phyloP scores from a whole-genome alignment of 2,329 filamentous ascomycete species.

The Stachybotrys echinatus region DNA sequence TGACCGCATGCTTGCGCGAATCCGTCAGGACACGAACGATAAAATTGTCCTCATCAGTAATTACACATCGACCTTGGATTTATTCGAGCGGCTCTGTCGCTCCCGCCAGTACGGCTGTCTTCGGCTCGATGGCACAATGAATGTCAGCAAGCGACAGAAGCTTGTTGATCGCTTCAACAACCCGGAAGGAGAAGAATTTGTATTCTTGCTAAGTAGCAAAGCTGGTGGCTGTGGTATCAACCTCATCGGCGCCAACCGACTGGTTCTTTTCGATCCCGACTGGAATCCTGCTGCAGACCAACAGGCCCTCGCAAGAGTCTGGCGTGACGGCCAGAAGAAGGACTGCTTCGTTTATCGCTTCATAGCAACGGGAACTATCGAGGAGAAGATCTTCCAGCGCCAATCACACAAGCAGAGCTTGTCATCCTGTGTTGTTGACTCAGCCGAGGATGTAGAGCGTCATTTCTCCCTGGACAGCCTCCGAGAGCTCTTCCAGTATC shows the following conservation, averaged over 20 bases:
- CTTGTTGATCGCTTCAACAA: slow-evolving; percentile 98
- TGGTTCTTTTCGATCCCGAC: slow-evolving; percentile 93
- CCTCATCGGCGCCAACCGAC: slow-evolving; percentile 86
- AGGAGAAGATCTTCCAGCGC: slow-evolving; percentile 98
- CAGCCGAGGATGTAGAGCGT: slow-evolving; percentile 91
- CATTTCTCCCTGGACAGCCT: slow-evolving; percentile 92
- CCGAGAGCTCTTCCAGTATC: slow-evolving; percentile 91
- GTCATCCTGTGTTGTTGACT: slow-evolving; percentile 94
- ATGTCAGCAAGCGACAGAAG: slow-evolving; percentile 93
- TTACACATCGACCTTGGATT: slow-evolving; percentile 91
- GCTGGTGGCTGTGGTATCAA: slow-evolving; percentile 96
- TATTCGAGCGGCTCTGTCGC: slow-evolving; percentile 89
- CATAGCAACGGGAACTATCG: slow-evolving; percentile 94
- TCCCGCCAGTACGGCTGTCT: slow-evolving; percentile 78
- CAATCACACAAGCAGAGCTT: slow-evolving; percentile 97
- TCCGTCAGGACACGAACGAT: slow-evolving; percentile 93
- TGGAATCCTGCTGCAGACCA: slow-evolving; percentile 99
- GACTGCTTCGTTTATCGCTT: slow-evolving; percentile 99
- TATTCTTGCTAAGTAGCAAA: slow-evolving; percentile 95
- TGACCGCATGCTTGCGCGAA: slow-evolving; percentile 95
- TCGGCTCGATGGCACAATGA: slow-evolving; percentile 94
- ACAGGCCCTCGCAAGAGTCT: slow-evolving; percentile 92
- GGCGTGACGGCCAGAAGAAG: slow-evolving; percentile 98
- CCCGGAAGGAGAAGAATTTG: slow-evolving; percentile 80
- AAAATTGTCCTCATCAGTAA: slow-evolving; percentile 99